Evolutionary conservation across 345 rosid species (phyloP), one percentile per base, ranked within the genome.

Genomic region (Leavenworthia alabamica): DNA sequence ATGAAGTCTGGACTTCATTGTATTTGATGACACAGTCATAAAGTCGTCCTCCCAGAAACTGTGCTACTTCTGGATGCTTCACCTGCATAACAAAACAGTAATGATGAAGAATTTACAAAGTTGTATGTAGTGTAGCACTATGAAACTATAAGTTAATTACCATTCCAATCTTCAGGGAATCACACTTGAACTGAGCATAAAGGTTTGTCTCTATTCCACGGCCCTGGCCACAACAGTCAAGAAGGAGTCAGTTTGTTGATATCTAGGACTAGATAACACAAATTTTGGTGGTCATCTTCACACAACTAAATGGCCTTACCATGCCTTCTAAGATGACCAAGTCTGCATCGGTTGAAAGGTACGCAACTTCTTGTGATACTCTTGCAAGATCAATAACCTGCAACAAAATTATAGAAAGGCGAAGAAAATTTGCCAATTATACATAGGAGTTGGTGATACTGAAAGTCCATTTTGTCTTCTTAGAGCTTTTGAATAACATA

Each of bases 191-290:
- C 78, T 82, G 92, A 10, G 97, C 97, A 52, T 94, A 90, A 39
- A 94, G 96, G 69, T 94, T 94, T 37, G 97, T 94, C 85, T 94
- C 97, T 60, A 94, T 90, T 51, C 96, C 99, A 40, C 96, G 97
- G 37, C 99, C 99, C 97, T 94, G 87, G 53, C 43, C 69, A 69
- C 35, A 60, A 62, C 29, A 74, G 49, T 51, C 11, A 11, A 48
- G 16, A 51, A 46, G 55, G 52, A 47, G 41, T 70, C 52, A 39
- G 61, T 32, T 64, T 72, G 45, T 46, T 50, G 56, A 27, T 42
- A 29, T n/a, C 5, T 5, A 24, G 36, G 74, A 67, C 62, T 40
- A 49, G 56, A 55, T 4, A 22, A 12, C 63, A 27, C 28, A 46
- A n/a, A 6, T 0, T 15, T 7, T 29, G 33, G 7, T 36, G 11